phyloP scores from a whole-genome alignment of 768 basidiomycete genomes.

The Russula ochroleuca region DNA sequence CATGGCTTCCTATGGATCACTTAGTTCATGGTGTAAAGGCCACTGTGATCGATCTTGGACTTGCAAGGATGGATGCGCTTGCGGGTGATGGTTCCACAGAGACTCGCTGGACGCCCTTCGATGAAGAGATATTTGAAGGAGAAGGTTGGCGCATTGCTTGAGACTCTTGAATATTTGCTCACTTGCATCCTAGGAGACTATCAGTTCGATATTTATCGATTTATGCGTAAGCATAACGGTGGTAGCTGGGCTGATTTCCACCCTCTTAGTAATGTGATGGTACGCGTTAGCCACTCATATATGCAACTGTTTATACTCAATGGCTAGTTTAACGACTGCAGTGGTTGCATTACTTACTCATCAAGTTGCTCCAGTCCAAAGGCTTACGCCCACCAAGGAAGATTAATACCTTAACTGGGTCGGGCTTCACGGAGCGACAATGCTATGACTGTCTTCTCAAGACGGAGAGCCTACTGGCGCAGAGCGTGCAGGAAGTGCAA shows the following conservation, averaged over 20 bases:
- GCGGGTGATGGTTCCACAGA: constrained; percentile 42
- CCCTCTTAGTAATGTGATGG: constrained; percentile 88
- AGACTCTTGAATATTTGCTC: neutral
- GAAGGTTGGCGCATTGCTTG: constrained; percentile 50
- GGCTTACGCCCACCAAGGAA: constrained; percentile 47
- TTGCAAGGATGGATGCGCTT: constrained; percentile 74
- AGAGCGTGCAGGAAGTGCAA: constrained; percentile 41
- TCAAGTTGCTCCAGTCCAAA: constrained; percentile 68
- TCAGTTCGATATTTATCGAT: constrained; percentile 92
- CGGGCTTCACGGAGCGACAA: constrained; percentile 56
- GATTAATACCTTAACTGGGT: constrained; percentile 26
- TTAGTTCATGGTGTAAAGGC: constrained; percentile 60
- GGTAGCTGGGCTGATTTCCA: constrained; percentile 70
- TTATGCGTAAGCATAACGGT: constrained; percentile 65
- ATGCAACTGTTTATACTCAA: neutral
- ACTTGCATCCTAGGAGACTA: constrained; percentile 58
- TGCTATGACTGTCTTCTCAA: constrained; percentile 68
- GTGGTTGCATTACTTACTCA: constrained; percentile 88
- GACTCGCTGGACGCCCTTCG: constrained; percentile 75
- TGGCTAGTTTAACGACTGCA: constrained; percentile 33
- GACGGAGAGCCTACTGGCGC: constrained; percentile 54
- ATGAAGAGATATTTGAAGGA: constrained; percentile 88
- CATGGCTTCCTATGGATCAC: constrained; percentile 58
- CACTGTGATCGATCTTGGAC: constrained; percentile 91
- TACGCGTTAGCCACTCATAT: constrained; percentile 36